Evolutionary conservation across 495 filamentous ascomycete genomes (phyloP).

Genomic region (Aspergillus egyptiacus): DNA sequence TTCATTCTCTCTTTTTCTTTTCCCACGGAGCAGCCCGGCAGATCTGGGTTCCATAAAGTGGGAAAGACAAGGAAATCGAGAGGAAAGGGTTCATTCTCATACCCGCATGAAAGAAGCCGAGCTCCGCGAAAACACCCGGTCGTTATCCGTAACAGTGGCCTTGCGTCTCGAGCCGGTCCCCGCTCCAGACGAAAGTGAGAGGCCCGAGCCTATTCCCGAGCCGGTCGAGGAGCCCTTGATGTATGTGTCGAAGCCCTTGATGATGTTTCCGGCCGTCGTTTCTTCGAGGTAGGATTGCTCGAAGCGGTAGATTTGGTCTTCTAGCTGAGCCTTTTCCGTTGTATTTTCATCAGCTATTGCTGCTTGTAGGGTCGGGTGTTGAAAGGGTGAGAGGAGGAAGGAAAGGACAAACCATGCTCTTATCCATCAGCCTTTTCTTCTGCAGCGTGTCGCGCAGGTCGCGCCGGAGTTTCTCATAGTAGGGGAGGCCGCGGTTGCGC

Average conservation of each 20-base stretch:
- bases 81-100: conserved; percentile 20
- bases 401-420: conserved; percentile 50
- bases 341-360: too few species aligned
- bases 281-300: conserved; percentile 89
- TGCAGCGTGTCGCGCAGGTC: conserved; percentile 62
- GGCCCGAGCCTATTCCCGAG: conserved; percentile 25
- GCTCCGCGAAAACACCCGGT: conserved; percentile 48
- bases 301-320: conserved; percentile 78
- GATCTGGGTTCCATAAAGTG: too few species aligned
- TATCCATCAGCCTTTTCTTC: conserved; percentile 62
- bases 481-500: conserved; percentile 49
- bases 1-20: too few species aligned
- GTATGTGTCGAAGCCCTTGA: conserved; percentile 95
- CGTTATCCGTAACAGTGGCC: conserved; percentile 41
- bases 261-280: conserved; percentile 87
- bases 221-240: conserved; percentile 69
- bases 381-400: neutral
- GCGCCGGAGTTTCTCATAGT: conserved; percentile 67
- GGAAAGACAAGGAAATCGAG: too few species aligned
- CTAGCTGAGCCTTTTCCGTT: conserved; percentile 48
- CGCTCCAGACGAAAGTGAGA: conserved; percentile 40
- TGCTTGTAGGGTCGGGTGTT: too few species aligned
- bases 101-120: conserved; percentile 49
- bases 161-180: conserved; percentile 37
- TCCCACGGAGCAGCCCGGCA: too few species aligned